Conservation (phyloP, 1,139 yeast genomes). For the Saccharomycopsis crataegensis region DNA sequence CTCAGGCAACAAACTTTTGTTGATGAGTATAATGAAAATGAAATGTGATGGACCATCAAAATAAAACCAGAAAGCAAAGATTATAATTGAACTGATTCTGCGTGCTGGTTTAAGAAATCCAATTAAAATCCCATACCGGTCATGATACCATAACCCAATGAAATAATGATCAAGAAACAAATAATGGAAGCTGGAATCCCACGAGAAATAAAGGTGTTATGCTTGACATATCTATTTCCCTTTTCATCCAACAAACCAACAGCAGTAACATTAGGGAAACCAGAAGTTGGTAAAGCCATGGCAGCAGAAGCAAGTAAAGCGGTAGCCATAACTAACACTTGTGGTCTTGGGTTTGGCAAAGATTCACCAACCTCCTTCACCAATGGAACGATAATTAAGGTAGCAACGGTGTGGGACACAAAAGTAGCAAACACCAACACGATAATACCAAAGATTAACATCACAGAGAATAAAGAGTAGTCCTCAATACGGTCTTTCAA, state of each 20-base stretch:
- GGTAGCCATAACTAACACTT: slow-evolving; percentile 71
- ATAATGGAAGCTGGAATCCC: slow-evolving; percentile 84
- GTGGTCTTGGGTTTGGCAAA: slow-evolving; percentile 60
- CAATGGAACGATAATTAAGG: slow-evolving; percentile 80
- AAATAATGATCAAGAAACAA: slow-evolving; percentile 58
- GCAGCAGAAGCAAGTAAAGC: slow-evolving; percentile 86
- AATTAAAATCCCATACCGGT: background rate
- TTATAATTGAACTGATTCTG: too few species aligned
- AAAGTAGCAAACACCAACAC: slow-evolving; percentile 83
- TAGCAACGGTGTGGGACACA: slow-evolving; percentile 94
- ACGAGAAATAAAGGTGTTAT: slow-evolving; percentile 71
- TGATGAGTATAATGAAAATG: too few species aligned
- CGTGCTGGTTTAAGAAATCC: too few species aligned
- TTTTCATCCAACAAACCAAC: slow-evolving; percentile 86
- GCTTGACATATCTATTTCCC: slow-evolving; percentile 80
- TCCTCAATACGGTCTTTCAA: slow-evolving; percentile 57
- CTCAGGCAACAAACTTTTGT: too few species aligned
- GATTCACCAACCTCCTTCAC: slow-evolving; percentile 80
- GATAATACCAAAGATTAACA: slow-evolving; percentile 70
- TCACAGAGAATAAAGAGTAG: slow-evolving; percentile 58
- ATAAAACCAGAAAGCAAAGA: too few species aligned
- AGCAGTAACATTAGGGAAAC: slow-evolving; percentile 95
- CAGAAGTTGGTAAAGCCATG: slow-evolving; percentile 95
- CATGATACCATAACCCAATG: slow-evolving; percentile 79
- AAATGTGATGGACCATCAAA: too few species aligned